Evolutionary conservation across 2,329 filamentous ascomycete genomes (phyloP).

Genomic region (Septoria linicola): DNA sequence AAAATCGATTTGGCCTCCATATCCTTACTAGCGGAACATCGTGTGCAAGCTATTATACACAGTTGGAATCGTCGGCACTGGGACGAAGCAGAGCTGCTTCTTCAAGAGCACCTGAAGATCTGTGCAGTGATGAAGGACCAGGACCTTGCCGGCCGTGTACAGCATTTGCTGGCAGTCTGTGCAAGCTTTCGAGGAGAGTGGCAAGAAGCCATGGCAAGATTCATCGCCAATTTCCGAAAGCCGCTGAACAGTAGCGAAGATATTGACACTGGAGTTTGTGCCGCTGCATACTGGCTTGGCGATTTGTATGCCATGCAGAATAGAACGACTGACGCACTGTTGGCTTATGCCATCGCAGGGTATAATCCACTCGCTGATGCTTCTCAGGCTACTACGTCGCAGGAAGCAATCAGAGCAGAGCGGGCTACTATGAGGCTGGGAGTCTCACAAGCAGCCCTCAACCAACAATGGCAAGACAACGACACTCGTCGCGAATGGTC

Average conservation of each 20-base stretch:
- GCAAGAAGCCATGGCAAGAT: constrained; percentile 22
- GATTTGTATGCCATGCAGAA: constrained; percentile 29
- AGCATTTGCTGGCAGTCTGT: constrained; percentile 28
- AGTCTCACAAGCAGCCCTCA: background rate
- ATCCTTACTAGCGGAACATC: background rate
- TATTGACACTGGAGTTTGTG: constrained; percentile 30
- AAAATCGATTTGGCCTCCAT: background rate
- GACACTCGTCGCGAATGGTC: constrained; percentile 1
- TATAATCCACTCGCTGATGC: too few species aligned
- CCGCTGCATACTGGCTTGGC: constrained; percentile 32
- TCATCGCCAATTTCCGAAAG: constrained; percentile 23
- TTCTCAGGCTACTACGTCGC: constrained; percentile 30
- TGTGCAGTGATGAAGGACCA: background rate
- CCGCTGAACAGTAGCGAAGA: constrained; percentile 18
- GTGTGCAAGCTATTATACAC: background rate
- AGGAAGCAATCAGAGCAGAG: constrained; percentile 13
- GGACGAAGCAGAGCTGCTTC: background rate
- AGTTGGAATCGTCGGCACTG: constrained; percentile 2
- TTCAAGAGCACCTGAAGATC: constrained; percentile 2
- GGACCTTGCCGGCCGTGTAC: constrained; percentile 8
- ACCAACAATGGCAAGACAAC: background rate
- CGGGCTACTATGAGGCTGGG: constrained; percentile 3
- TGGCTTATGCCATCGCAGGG: too few species aligned
- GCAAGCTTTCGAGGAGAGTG: constrained; percentile 27
- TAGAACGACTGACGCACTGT: constrained; percentile 26